Conservation (phyloP, 2,329 filamentous ascomycete species). For the Escovopsis weberi region DNA sequence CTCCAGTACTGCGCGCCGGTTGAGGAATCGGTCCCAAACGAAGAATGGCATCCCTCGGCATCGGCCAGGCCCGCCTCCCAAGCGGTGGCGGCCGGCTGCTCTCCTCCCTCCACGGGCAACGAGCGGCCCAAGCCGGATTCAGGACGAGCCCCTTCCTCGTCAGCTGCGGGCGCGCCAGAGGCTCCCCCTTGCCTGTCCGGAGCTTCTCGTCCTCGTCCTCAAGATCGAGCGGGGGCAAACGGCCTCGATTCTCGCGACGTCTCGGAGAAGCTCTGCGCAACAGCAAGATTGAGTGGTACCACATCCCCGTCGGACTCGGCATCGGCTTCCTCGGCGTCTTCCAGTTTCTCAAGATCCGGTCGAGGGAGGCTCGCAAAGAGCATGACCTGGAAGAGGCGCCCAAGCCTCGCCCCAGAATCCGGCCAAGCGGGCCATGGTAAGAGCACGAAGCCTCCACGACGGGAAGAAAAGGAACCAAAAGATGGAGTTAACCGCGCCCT, state of each 20-base stretch:
- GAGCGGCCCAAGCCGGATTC: conserved; percentile 13
- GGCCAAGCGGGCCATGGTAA: conserved; percentile 74
- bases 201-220: conserved; percentile 17
- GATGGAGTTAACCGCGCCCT: neutral
- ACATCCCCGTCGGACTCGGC: conserved; percentile 75
- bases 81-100: conserved; percentile 13
- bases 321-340: conserved; percentile 71
- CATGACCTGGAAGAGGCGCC: conserved; percentile 28
- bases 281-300: conserved; percentile 66
- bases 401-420: conserved; percentile 45
- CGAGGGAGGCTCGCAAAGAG: conserved; percentile 37
- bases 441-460: conserved; percentile 3
- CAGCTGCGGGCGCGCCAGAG: conserved; percentile 4
- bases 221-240: conserved; percentile 22
- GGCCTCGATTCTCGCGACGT: conserved; percentile 36
- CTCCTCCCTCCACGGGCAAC: conserved; percentile 13
- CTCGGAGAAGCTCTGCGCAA: conserved; percentile 35
- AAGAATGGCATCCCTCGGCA: conserved; percentile 17
- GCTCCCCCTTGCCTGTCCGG: conserved; percentile 2
- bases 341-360: conserved; percentile 65
- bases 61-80: conserved; percentile 20
- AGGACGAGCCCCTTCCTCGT: conserved; percentile 3
- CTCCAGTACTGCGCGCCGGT: conserved; percentile 1
- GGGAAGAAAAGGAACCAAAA: too few species aligned
- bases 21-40: conserved; percentile 1